Evolutionary conservation across 1,284 basidiomycete species (phyloP), one percentile per base, ranked within the genome.

Genomic region (Sporisorium scitamineum): DNA sequence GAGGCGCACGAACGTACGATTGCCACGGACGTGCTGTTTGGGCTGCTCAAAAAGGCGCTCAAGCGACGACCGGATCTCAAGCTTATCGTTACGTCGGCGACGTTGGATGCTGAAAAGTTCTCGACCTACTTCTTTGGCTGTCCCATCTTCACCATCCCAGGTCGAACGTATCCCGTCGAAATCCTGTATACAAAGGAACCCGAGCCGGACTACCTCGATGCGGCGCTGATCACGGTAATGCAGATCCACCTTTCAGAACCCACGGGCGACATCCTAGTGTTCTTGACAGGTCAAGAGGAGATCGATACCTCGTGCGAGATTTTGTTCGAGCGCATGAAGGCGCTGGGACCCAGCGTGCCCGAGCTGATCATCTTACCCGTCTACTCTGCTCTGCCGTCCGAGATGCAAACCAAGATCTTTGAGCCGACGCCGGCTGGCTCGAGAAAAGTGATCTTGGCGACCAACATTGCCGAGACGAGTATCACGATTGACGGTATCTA

Each of bases 111-210:
- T 47, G 95, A 97, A 85, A 99, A 99, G 88, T 99, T 99, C 87
- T 95, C 95, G 9, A 94, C 94, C 80, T 99, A 98, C 89, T 99
- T 99, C 89, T 97, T 92, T 85, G 94, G 93, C 22, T 98, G 95
- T 86, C 95, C 96, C 13, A 98, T 99, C 87, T 98, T 99, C 89
- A 97, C 96, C n/a, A 99, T 99, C 78, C 96, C 97, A 14, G 97
- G 97, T 76, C 92, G 95, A 80, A 95, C 95, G n/a, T 98, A 93
- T 87, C 96, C 96, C 3, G 97, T 99, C 72, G 97, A 99, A 86
- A 90, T 94, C 47, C 88, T 99, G 22, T 98, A 99, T 87, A 98
- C 96, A 76, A 98, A 98, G 86, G 96, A 99, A 84, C 96, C 97
- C 0, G 97, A 99, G 86, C 90, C 90, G n/a, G 97, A 99, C 86